Evolutionary conservation across 1,284 basidiomycete species (phyloP).

Genomic region (Leccinum variabile): DNA sequence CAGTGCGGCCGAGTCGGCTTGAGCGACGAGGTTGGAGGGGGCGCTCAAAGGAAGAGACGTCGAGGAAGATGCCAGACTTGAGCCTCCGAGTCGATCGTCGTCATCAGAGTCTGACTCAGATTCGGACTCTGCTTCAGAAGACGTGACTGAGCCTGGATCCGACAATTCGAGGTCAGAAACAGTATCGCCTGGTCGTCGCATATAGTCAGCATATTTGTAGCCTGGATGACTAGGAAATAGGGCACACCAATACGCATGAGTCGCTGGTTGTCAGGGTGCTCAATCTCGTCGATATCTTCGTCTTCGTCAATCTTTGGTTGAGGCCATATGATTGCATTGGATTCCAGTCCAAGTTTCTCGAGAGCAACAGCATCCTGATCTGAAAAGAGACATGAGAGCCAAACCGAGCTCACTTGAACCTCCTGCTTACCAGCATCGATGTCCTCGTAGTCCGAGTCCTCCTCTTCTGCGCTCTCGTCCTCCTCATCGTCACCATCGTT

Average conservation of each 20-base stretch:
- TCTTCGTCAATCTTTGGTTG: slow-evolving; percentile 53
- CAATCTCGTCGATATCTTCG: slow-evolving; percentile 58
- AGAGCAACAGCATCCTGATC: slow-evolving; percentile 42
- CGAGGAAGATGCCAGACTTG: slow-evolving; percentile 45
- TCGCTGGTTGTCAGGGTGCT: slow-evolving; percentile 61
- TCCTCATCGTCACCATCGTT: slow-evolving; percentile 35
- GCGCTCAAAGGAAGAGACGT: slow-evolving; percentile 38
- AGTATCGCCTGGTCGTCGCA: slow-evolving; percentile 50
- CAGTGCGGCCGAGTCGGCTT: slow-evolving; percentile 48
- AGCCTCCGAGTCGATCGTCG: slow-evolving; percentile 33
- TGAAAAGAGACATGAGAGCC: slow-evolving; percentile 32
- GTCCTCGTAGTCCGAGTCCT: slow-evolving; percentile 65
- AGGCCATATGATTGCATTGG: slow-evolving; percentile 76
- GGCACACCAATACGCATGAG: slow-evolving; percentile 68
- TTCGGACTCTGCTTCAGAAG: slow-evolving; percentile 36
- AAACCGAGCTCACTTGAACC: neutral
- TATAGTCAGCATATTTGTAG: slow-evolving; percentile 6
- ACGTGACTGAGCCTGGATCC: slow-evolving; percentile 55
- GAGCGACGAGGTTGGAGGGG: slow-evolving; percentile 37
- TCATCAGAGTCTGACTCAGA: slow-evolving; percentile 32
- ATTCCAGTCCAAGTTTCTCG: slow-evolving; percentile 53
- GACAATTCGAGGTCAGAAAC: slow-evolving; percentile 58
- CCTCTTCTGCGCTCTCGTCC: slow-evolving; percentile 39
- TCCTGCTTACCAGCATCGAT: slow-evolving; percentile 57
- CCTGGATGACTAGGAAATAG: neutral